Base-by-base conservation (phyloP, 2,329 filamentous ascomycete genomes). In the Fusarium hostae region DNA sequence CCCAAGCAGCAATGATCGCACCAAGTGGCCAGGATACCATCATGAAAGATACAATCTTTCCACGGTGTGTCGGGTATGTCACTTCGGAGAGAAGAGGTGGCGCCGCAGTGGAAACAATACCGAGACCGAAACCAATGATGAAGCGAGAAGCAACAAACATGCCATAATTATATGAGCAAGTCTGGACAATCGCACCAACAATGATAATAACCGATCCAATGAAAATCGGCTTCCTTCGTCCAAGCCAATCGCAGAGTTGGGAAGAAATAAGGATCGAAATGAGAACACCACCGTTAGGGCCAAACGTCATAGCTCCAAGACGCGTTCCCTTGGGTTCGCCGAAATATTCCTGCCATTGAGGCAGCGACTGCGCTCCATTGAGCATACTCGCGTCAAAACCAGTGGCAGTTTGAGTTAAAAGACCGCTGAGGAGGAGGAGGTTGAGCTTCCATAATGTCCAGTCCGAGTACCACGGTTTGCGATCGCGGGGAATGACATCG, bases 111-210 rank as follows among this genome's bases (percentile, higher is more conserved):
- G 70, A 70, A 8, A 75, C 72, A 6, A 78, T 75, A 1, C 79
- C 79, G 22, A 88, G 84, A 24, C 87, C 87, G 16, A 81, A 75
- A 5, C 81, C 81, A 4, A 82, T 71, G 8, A 82, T 66, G 56
- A 79, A 77, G 1, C 81, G 72, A 0, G 79, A 78, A 0, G 78
- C 75, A n/a, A 82, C 76, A 40, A 82, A 82, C 75, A 79, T 79
- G 43, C 59, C 66, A 10, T 81, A 73, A 16, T 84, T 76, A 26
- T 79, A 48, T 6, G 78, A 74, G 4, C 67, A 71, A 4, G 75
- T 69, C 50, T 81, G 79, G 0, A 81, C 40, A 24, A 76, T 70
- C 0, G 78, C 70, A 0, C 78, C 79, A 9, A 77, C 24, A 9
- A 81, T 77, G 15, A 80, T 78, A 1, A 78, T 57, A 5, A 78